Conservation (phyloP, 2,329 filamentous ascomycete genomes). For the Coniochaeta hoffmannii region DNA sequence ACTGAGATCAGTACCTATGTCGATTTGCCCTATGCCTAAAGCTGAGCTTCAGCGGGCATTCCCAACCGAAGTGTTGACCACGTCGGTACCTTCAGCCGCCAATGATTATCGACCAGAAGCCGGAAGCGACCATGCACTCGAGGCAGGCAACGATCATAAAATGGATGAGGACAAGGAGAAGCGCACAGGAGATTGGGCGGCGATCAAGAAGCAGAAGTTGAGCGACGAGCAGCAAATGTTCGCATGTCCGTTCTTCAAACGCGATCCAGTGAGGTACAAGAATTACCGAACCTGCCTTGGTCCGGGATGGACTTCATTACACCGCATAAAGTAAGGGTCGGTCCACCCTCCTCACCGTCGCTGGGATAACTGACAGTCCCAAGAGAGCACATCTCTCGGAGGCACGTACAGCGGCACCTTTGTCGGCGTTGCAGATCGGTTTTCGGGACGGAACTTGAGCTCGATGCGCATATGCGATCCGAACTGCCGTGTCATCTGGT, state of each 20-base stretch:
- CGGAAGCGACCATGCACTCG: background rate
- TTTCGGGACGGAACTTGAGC: constrained; percentile 4
- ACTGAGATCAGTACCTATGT: no score
- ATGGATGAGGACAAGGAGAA: background rate
- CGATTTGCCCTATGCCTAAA: no score
- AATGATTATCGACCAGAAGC: background rate
- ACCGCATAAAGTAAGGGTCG: constrained; percentile 8
- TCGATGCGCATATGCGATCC: constrained; percentile 1
- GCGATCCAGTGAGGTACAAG: constrained; percentile 6
- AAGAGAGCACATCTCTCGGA: constrained; percentile 8
- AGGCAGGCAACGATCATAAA: background rate
- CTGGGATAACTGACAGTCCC: background rate
- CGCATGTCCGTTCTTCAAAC: constrained; percentile 9
- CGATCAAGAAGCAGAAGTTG: background rate
- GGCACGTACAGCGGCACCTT: constrained; percentile 1
- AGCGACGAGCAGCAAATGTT: background rate
- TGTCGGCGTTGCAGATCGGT: constrained; percentile 6
- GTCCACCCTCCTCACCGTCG: background rate
- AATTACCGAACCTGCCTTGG: constrained; percentile 5
- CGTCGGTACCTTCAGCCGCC: background rate
- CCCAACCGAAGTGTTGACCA: no score
- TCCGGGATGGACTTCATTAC: constrained; percentile 5
- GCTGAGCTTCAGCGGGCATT: no score
- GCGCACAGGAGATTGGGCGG: background rate
- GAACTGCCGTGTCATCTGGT: constrained; percentile 1